A percentile compares a stretch with the other conserved stretches of the same genome.
Evolutionary conservation across 2,329 filamentous ascomycete species (phyloP).

Genomic region (Ophiocordyceps camponoti-leonardi): DNA sequence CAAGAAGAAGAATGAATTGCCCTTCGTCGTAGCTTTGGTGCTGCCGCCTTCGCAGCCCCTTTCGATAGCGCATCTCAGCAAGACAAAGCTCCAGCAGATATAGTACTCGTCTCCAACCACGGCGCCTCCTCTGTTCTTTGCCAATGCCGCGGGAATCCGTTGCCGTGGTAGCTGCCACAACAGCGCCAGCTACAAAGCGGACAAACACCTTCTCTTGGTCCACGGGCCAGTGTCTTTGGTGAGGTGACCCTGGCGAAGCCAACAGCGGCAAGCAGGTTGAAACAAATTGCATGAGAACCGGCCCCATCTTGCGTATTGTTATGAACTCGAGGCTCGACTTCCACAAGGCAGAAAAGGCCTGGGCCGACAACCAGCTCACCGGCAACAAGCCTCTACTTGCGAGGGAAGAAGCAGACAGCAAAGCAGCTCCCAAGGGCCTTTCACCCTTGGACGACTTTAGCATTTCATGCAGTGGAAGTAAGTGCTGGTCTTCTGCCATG

Average conservation of each 20-base stretch:
- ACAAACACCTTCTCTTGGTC: slow-evolving; percentile 10
- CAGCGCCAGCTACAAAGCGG: slow-evolving; percentile 13
- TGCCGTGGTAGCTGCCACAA: slow-evolving; percentile 9
- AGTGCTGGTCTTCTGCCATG: slow-evolving; percentile 5
- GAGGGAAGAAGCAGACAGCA: slow-evolving; percentile 9
- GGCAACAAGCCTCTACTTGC: slow-evolving; percentile 7
- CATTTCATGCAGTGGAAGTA: slow-evolving; percentile 8
- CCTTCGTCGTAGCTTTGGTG: slow-evolving; percentile 2
- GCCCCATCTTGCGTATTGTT: slow-evolving; percentile 6
- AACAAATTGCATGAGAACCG: slow-evolving; percentile 8
- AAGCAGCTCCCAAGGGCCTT: slow-evolving; percentile 3
- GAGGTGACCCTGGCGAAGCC: slow-evolving; percentile 3
- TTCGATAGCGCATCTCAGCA: slow-evolving; percentile 4
- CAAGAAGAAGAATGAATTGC: slow-evolving; percentile 10
- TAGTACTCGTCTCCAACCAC: slow-evolving; percentile 8
- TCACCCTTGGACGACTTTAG: slow-evolving; percentile 3
- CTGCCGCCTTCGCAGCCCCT: not conserved
- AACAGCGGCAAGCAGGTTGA: slow-evolving; percentile 9
- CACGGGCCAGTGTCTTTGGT: not conserved
- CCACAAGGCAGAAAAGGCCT: slow-evolving; percentile 10
- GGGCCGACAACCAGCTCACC: slow-evolving; percentile 9
- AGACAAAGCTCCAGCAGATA: slow-evolving; percentile 10
- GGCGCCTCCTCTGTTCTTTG: slow-evolving; percentile 2
- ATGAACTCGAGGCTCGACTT: slow-evolving; percentile 9
- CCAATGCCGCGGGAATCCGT: slow-evolving; percentile 4